Evolutionary conservation across 768 basidiomycete genomes (phyloP), one percentile per base, ranked within the genome.

Genomic region (Lactarius sanguifluus): DNA sequence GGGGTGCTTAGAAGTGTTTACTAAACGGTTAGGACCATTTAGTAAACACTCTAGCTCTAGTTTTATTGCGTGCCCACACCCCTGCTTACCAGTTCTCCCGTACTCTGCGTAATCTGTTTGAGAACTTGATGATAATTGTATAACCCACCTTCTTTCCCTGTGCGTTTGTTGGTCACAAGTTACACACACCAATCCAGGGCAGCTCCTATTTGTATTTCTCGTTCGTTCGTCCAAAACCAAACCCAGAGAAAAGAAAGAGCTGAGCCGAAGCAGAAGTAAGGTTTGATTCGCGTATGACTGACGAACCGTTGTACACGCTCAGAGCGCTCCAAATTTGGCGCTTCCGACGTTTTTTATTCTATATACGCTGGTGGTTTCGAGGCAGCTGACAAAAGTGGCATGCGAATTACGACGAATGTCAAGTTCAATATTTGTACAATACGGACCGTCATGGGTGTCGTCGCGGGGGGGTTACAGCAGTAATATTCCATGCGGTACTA

Each of bases 261-360:
- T 58, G 55, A 15, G 30, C n/a, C 23, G 12, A 38, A n/a, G 25
- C 25, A 63, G 61, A 25, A 57, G 66, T 36, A 59, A 67, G 40
- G 66, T 38, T 57, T 58, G 65, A 56, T 30, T 5, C n/a, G 54
- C 7, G 25, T 43, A 45, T 12, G 18, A 36, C 23, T 20, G n/a
- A 20, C 43, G 43, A 15, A 28, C 23, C 23, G 20, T 30, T 23
- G 58, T 52, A 41, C 57, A 50, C 28, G 38, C 50, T 45, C 43
- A n/a, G 23, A 16, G 12, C 23, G 16, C 16, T 41, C 41, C 41
- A 41, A 41, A 6, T 5, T 52, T 52, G 25, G 25, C 4, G n/a
- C 12, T 50, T 50, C 45, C n/a, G n/a, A 50, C 23, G 9, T 25
- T 50, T 25, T 10, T 23, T 18, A 12, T 23, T 23, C n/a, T 47